A percentile compares a stretch with the other conserved stretches of the same genome.
These are phyloP conservation scores for Tetraselmis chui DNA, from an alignment of 139 green algal species.

Conservation along the genomic window DNA sequence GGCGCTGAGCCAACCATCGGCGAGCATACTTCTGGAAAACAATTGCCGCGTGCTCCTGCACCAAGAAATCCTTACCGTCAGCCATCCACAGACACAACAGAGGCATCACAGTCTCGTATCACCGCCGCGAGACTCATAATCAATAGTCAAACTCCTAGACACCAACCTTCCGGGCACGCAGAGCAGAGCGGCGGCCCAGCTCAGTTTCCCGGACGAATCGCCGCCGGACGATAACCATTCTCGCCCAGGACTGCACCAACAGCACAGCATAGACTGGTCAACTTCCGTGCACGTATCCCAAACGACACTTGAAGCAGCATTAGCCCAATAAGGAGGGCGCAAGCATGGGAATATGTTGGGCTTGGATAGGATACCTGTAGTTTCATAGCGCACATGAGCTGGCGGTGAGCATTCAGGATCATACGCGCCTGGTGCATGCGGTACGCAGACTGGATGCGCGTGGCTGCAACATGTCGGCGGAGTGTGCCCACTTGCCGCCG, in stretches of 20 bases:
- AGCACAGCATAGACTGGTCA: no score
- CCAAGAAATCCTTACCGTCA: no score
- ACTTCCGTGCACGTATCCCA: no score
- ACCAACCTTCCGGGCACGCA: conserved; percentile 13
- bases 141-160: no score
- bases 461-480: conserved; percentile 32
- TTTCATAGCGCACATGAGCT: background rate
- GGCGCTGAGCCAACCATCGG: conserved; percentile 18
- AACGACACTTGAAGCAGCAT: no score
- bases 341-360: no score
- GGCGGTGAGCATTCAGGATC: conserved; percentile 16
- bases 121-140: no score
- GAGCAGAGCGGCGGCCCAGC: conserved; percentile 23
- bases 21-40: conserved; percentile 33
- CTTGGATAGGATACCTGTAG: background rate
- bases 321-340: no score
- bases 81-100: no score
- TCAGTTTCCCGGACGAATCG: conserved; percentile 40
- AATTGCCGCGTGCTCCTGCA: conserved; percentile 21
- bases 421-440: conserved; percentile 20
- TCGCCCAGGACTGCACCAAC: conserved; percentile 42
- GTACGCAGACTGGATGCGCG: conserved; percentile 34
- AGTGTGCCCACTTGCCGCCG: conserved; percentile 17
- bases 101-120: no score
- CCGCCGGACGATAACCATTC: conserved; percentile 22